phyloP scores from a whole-genome alignment of 2,329 filamentous ascomycete genomes.

The Nothophaeocryptopus gaeumannii region DNA sequence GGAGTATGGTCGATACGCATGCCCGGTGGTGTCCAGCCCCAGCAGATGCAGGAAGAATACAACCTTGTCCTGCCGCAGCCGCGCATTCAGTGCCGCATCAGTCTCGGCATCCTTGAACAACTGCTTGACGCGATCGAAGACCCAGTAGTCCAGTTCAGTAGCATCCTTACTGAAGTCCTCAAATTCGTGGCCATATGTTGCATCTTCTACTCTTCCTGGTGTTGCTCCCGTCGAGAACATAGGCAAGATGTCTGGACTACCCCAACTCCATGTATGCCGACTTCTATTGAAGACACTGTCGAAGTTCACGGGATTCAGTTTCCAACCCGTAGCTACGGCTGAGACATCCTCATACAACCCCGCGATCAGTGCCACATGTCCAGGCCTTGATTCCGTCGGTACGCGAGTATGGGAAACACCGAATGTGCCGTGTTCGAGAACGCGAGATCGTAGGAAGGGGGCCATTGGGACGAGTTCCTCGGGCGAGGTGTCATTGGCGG shows the following conservation, averaged over 20 bases:
- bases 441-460: constrained; percentile 84
- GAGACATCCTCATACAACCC: constrained; percentile 98
- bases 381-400: constrained; percentile 91
- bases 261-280: constrained; percentile 98
- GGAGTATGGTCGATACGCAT: constrained; percentile 84
- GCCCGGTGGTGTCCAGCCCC: constrained; percentile 86
- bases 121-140: constrained; percentile 88
- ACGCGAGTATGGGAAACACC: constrained; percentile 96
- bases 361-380: constrained; percentile 94
- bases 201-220: constrained; percentile 81
- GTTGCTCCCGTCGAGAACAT: constrained; percentile 97
- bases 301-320: constrained; percentile 95
- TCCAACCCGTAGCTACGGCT: constrained; percentile 95
- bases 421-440: constrained; percentile 88
- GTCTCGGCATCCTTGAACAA: constrained; percentile 77
- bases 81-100: constrained; percentile 70
- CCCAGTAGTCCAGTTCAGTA: constrained; percentile 81
- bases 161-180: constrained; percentile 90
- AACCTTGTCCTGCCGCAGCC: constrained; percentile 75
- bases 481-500: constrained; percentile 53
- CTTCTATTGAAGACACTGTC: constrained; percentile 98
- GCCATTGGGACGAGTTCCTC: constrained; percentile 76
- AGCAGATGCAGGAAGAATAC: constrained; percentile 96
- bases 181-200: constrained; percentile 75
- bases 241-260: constrained; percentile 91